Conservation (phyloP, 768 basidiomycete genomes). For the Leccinum imitatum region DNA sequence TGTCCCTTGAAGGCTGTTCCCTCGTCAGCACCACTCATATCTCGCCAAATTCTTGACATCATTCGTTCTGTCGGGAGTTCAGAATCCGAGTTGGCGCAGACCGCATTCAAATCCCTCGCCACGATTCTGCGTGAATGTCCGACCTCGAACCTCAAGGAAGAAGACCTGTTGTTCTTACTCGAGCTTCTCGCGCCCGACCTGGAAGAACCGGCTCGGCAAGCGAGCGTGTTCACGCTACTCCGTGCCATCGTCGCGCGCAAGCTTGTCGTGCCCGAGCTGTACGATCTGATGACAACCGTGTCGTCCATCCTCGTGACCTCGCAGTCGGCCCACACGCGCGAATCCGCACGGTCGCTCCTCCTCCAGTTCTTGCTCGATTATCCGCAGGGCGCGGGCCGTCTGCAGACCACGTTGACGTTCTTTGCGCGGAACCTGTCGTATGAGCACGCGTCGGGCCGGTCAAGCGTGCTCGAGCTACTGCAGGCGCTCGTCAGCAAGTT, state of each 20-base stretch:
- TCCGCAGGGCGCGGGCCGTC: constrained; percentile 90
- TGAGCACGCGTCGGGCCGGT: constrained; percentile 83
- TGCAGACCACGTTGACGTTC: constrained; percentile 87
- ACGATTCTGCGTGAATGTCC: constrained; percentile 89
- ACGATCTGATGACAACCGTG: constrained; percentile 93
- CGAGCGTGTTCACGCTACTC: constrained; percentile 82
- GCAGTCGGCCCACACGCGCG: constrained; percentile 88
- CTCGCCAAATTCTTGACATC: constrained; percentile 81
- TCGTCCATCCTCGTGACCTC: constrained; percentile 91
- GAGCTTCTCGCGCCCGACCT: constrained; percentile 86
- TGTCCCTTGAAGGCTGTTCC: constrained; percentile 78
- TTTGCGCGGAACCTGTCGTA: constrained; percentile 92
- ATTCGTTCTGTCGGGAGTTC: constrained; percentile 81
- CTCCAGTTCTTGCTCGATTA: constrained; percentile 97
- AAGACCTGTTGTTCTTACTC: constrained; percentile 83
- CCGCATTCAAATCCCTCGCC: constrained; percentile 83
- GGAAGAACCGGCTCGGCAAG: constrained; percentile 85
- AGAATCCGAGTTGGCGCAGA: constrained; percentile 87
- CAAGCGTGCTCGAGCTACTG: constrained; percentile 94
- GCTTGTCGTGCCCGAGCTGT: constrained; percentile 94
- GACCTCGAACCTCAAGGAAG: constrained; percentile 78
- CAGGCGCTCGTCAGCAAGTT: constrained; percentile 84
- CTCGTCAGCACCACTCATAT: constrained; percentile 76
- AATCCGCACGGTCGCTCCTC: constrained; percentile 83
- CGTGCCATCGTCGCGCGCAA: constrained; percentile 88